These are phyloP conservation scores for Eucalyptus tenuipes DNA, from an alignment of 345 rosid species.

Conservation along the genomic window DNA sequence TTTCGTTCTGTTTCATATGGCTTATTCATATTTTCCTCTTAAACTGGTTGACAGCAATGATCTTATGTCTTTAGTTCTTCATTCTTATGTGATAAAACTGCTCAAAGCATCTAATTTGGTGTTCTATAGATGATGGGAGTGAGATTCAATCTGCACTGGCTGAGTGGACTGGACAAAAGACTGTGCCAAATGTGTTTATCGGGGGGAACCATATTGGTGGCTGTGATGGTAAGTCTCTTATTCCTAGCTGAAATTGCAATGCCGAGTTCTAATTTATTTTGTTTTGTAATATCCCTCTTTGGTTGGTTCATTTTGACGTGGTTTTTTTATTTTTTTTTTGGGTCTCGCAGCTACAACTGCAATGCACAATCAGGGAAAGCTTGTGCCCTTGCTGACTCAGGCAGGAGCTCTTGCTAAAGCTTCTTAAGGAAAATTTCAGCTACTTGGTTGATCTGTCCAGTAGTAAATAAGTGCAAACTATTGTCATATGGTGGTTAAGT, in stretches of 20 bases:
- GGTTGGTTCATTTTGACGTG: neutral
- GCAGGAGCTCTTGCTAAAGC: slow-evolving; percentile 51
- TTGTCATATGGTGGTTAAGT: neutral
- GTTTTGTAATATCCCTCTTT: neutral
- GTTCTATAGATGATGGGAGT: slow-evolving; percentile 49
- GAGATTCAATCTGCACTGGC: slow-evolving; percentile 46
- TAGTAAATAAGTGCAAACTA: neutral
- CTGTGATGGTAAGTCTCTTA: slow-evolving; percentile 40
- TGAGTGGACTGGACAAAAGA: slow-evolving; percentile 57
- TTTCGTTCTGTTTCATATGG: neutral
- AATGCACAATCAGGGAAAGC: slow-evolving; percentile 42
- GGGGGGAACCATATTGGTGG: slow-evolving; percentile 85
- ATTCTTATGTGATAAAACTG: neutral
- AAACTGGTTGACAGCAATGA: neutral
- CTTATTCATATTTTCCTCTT: neutral
- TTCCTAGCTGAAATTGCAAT: neutral
- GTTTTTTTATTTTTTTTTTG: neutral
- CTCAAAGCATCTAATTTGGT: neutral
- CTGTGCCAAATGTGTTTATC: slow-evolving; percentile 69
- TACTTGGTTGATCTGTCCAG: neutral
- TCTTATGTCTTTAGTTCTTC: neutral
- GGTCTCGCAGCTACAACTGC: slow-evolving; percentile 38
- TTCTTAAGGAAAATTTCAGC: neutral
- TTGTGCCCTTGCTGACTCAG: slow-evolving; percentile 63
- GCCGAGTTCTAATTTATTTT: neutral